A percentile compares a stretch with the other conserved stretches of the same genome.
phyloP scores from a whole-genome alignment of 73 alveolate genomes.

The Blepharisma japonicum region DNA sequence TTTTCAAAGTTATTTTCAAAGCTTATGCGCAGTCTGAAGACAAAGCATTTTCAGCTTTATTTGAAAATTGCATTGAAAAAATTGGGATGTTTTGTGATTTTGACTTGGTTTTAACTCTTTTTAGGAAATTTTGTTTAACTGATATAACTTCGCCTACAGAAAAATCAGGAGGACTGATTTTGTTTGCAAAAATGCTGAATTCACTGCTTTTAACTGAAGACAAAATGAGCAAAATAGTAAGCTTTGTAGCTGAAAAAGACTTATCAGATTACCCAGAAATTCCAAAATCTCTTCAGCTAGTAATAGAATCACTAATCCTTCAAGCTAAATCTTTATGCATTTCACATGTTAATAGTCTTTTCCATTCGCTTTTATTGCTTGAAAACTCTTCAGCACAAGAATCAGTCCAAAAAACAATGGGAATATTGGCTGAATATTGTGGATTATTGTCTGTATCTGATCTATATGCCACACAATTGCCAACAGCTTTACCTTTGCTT shows the following conservation, averaged over 20 bases:
- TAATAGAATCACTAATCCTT: not conserved
- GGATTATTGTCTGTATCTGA: not conserved
- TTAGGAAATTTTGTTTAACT: too few species aligned
- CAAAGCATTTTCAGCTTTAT: not conserved
- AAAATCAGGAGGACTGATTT: conserved; percentile 11
- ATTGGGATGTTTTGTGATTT: too few species aligned
- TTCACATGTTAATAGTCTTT: not conserved
- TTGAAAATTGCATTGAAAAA: not conserved
- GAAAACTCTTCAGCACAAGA: not conserved
- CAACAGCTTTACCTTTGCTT: not conserved
- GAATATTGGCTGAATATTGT: not conserved
- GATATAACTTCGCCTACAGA: not conserved
- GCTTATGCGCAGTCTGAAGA: not conserved
- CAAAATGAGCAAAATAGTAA: not conserved
- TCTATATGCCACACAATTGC: not conserved
- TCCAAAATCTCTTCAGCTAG: not conserved
- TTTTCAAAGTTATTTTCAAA: not conserved
- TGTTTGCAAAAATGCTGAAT: not conserved
- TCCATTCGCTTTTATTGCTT: not conserved
- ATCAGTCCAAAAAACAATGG: not conserved
- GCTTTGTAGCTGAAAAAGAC: not conserved
- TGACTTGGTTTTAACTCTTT: too few species aligned
- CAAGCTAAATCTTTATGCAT: not conserved
- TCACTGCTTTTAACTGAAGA: not conserved
- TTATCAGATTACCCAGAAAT: not conserved